Conservation (phyloP, 768 basidiomycete species). For the Fomitopsis pulvina region DNA sequence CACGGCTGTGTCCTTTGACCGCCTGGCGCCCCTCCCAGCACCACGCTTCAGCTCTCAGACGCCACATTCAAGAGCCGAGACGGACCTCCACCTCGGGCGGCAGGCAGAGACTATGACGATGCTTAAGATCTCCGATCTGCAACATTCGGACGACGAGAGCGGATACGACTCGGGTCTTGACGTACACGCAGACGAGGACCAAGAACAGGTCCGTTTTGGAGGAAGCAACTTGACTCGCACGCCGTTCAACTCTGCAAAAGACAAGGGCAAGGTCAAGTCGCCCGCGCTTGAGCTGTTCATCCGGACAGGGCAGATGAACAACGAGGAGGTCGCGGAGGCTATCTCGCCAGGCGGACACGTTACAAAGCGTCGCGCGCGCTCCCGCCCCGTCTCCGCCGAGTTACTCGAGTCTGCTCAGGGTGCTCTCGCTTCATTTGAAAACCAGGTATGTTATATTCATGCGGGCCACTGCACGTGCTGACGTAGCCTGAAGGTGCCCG, state of each 20-base stretch:
- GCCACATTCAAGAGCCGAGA: slow-evolving; percentile 49
- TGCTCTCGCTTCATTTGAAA: slow-evolving; percentile 9
- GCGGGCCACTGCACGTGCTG: neutral
- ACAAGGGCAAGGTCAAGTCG: slow-evolving; percentile 8
- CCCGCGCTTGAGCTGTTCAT: slow-evolving; percentile 15
- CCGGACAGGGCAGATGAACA: slow-evolving; percentile 11
- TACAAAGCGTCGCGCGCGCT: slow-evolving; percentile 66
- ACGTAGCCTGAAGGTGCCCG: slow-evolving; percentile 9
- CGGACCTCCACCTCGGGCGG: slow-evolving; percentile 37
- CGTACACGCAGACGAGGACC: slow-evolving; percentile 33
- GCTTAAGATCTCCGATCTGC: slow-evolving; percentile 52
- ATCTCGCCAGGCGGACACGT: slow-evolving; percentile 76
- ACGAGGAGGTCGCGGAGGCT: slow-evolving; percentile 23
- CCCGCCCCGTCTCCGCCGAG: slow-evolving; percentile 64
- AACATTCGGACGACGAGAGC: slow-evolving; percentile 40
- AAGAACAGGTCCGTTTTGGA: slow-evolving; percentile 10
- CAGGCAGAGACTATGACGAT: slow-evolving; percentile 63
- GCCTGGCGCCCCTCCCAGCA: slow-evolving; percentile 47
- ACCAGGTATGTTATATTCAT: slow-evolving; percentile 10
- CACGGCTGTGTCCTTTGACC: slow-evolving; percentile 32
- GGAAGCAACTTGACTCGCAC: slow-evolving; percentile 8
- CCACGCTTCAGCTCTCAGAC: slow-evolving; percentile 43
- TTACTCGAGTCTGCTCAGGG: slow-evolving; percentile 43
- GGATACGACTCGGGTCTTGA: slow-evolving; percentile 49
- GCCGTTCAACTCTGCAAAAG: slow-evolving; percentile 14